Evolutionary conservation across 129 eudicot genomes (phyloP), one percentile per base, ranked within the genome.

Genomic region (Silybum marianum): DNA sequence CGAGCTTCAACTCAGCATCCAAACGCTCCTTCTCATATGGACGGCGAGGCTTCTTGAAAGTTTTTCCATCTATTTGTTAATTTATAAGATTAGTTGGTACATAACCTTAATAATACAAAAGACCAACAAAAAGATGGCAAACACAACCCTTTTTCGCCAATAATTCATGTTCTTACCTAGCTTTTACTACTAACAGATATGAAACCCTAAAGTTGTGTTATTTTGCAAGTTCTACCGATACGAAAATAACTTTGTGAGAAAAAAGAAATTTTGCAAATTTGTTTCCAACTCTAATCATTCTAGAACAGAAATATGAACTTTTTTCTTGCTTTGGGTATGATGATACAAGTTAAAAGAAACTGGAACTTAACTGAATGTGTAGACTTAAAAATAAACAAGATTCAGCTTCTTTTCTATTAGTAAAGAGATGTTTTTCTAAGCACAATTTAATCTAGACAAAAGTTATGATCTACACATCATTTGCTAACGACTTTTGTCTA

Each of bases 11-110:
- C 66, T 85, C 88, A 63, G 83, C 80, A 72, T 85, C 88, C 80
- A 86, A 69, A 12, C 89, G 86, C 82, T 82, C 89, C 89, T 86
- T 82, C 83, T 87, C 90, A 63, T 83, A 87, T 0, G 90, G 90
- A 28, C 90, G 85, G 6, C 90, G 85, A 34, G 87, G 90, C 83
- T 83, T 87, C 83, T 87, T 87, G 72, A 87, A 87, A 19, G 90
- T 87, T 85, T 87, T 87, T 3, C 87, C 90, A 71, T 83, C 89
- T 86, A 79, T 39, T 39, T 5, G 12, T 22, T 32, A 51, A 62
- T 14, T 28, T 54, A 24, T 14, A 73, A 58, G 13, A 70, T 62
- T 4, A 1, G 19, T 42, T 11, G 3, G 30, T 78, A 82, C 73
- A 62, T 1, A 71, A 19, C 14, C 22, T n/a, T 70, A 19, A 24